These are phyloP conservation scores for Saccharomycopsis lassenensis DNA, from an alignment of 805 yeast genomes.

Conservation along the genomic window DNA sequence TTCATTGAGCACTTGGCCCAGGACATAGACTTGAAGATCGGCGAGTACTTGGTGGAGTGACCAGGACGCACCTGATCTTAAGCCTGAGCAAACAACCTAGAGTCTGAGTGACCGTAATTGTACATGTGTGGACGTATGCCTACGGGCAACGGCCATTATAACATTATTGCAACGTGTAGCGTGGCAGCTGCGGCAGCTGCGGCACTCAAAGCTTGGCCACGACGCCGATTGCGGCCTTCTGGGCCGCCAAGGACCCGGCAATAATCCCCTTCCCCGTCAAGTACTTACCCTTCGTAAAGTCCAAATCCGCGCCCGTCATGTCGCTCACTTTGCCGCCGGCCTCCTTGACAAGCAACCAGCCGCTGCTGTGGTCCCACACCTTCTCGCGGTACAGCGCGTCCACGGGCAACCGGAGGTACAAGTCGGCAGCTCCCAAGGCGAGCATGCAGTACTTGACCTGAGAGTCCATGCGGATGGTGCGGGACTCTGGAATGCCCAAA, in stretches of 20 bases:
- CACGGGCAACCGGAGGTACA: slow-evolving; percentile 81
- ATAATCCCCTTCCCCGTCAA: slow-evolving; percentile 83
- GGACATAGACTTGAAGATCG: slow-evolving; percentile 11
- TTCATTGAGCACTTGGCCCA: slow-evolving; percentile 11
- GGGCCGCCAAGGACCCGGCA: no score
- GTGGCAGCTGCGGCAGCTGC: no score
- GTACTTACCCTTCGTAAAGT: slow-evolving; percentile 80
- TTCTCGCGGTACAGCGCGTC: slow-evolving; percentile 73
- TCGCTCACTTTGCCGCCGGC: slow-evolving; percentile 91
- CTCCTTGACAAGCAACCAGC: slow-evolving; percentile 74
- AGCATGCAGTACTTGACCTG: slow-evolving; percentile 93
- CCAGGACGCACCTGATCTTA: no score
- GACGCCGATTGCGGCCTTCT: no score
- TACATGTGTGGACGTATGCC: no score
- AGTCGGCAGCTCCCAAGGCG: slow-evolving; percentile 85
- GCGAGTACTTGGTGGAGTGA: slow-evolving; percentile 13
- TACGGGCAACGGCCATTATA: no score
- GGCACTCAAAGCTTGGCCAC: no score
- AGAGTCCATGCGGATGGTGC: slow-evolving; percentile 76
- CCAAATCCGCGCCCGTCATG: slow-evolving; percentile 58
- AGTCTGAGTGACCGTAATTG: no score
- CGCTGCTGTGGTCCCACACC: slow-evolving; percentile 99
- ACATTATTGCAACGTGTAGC: no score
- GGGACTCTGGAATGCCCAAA: slow-evolving; percentile 47
- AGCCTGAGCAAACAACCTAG: no score